Base-by-base conservation (phyloP, 2,329 filamentous ascomycete species). In the Alternaria infectoria region DNA sequence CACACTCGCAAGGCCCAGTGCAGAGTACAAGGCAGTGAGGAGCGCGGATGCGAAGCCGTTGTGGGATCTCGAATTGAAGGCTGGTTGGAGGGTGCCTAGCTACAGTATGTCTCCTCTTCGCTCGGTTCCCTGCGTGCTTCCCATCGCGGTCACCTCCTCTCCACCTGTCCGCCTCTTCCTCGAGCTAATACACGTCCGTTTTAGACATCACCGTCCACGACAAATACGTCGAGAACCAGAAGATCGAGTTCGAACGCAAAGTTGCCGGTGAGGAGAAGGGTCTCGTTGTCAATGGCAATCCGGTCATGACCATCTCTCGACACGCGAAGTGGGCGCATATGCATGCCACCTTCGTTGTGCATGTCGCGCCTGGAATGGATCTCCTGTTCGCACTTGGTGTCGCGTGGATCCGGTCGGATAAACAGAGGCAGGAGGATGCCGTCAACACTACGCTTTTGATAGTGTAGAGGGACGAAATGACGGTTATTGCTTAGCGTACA, bases 361-460 rank as follows among this genome's bases (percentile, higher is more conserved):
- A 70, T 59, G 59, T 70, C 10, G 67, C 71, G 19, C 62, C 69
- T 5, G 68, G 69, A 2, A 72, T 72, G 69, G 70, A 71, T 54
- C 64, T 73, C 8, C 32, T 74, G 56, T 54, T 73, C 4, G 62
- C 65, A 7, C 45, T 72, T 15, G 70, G 65, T 5, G 61, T 74
- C 40, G 62, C 56, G 25, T 70, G 60, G 46, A 64, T 70, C 2
- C 47, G 62, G 6, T 55, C 59, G 11, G 66, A 69, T 36, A 70
- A 72, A 56, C 62, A 71, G 51, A 57, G 54, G n/a, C 47, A 63
- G 58, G 68, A 68, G 19, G 47, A 47, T 10, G 68, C 69, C 25
- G 45, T 32, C 5, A 66, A 64, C 26, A 23, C 40, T 26, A 40
- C 52, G 28, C 50, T 57, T 23, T n/a, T 61, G 13, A 9, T 28